A percentile compares a stretch with the other conserved stretches of the same genome.
Conservation (phyloP, 2,329 filamentous ascomycete species). For the Fusarium oxysporum region DNA sequence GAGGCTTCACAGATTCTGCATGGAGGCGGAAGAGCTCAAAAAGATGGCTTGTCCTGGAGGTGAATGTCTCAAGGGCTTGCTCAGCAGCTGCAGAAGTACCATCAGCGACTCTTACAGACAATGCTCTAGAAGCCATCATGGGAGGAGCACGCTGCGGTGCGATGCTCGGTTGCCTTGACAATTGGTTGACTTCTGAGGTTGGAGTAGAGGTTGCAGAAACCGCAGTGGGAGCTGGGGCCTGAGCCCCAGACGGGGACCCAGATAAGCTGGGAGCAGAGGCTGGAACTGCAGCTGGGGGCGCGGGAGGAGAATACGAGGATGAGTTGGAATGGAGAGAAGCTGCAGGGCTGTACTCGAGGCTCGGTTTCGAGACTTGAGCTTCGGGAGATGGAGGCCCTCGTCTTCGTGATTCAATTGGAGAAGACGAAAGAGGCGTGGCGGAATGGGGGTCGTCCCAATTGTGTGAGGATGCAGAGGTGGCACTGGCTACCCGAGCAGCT, state of each 20-base stretch:
- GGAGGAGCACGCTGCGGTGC: conserved; percentile 45
- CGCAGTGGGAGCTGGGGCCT: not conserved
- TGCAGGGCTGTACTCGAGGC: conserved; percentile 57
- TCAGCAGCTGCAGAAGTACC: conserved; percentile 62
- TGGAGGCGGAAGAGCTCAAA: conserved; percentile 81
- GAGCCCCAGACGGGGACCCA: conserved; percentile 2
- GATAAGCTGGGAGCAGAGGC: conserved; percentile 7
- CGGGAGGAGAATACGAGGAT: conserved; percentile 46
- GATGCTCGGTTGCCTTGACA: conserved; percentile 40
- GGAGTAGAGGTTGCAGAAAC: conserved; percentile 10
- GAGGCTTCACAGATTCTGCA: conserved; percentile 76
- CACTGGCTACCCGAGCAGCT: conserved; percentile 54
- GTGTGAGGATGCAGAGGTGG: conserved; percentile 49
- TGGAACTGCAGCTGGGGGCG: conserved; percentile 22
- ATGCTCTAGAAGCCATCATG: conserved; percentile 47
- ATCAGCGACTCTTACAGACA: conserved; percentile 57
- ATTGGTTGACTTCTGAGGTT: conserved; percentile 31
- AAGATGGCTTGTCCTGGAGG: conserved; percentile 76
- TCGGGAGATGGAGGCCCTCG: conserved; percentile 46
- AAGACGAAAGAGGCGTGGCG: conserved; percentile 40
- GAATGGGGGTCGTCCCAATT: conserved; percentile 50
- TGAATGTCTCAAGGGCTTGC: conserved; percentile 77
- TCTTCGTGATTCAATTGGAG: conserved; percentile 42
- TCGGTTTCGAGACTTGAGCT: conserved; percentile 37
- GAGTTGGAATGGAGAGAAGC: conserved; percentile 51